Base-by-base conservation (phyloP, 108 stramenopile genomes). In the Hondaea fermentalgiana region DNA sequence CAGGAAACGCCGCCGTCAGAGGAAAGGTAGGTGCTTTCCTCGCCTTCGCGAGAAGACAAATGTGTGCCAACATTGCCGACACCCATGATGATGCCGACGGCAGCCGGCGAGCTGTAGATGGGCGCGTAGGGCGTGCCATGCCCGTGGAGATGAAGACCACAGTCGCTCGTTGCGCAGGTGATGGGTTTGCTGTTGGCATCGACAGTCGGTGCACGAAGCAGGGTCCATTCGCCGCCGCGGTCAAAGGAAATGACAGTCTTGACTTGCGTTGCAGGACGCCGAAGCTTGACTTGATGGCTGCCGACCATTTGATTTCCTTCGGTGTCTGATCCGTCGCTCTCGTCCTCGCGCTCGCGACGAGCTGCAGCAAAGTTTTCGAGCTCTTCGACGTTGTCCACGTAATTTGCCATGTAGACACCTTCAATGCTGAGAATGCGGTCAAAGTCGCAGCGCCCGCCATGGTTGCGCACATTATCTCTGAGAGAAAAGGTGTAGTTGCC, bases 371-470 rank as follows among this genome's bases (percentile, higher is more conserved):
- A 49, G 29, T 49, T 53, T 53, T 87, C 83, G 57, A 87, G 42
- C 5, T 87, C 83, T 6, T 51, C 83, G 6, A 45, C 83, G 57
- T 87, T 87, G 53, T 87, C 16, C 10, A 60, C 29, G 60, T 60
- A 88, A n/a, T 88, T 88, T 5, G 87, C 87, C 16, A 88, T 57
- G 87, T 88, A 88, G 19, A 88, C 87, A n/a, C 87, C 87, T 44
- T 88, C 87, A 14, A 88, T 35, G 59, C 59, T 60, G 58, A 57
- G 87, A 42, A 88, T 25, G 44, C 45, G 35, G 5, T 59, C 60
- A 57, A 88, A 88, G 87, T 88, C 87, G 49, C 87, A 88, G 44
- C 35, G 42, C 5, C 87, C 87, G 49, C 58, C 45, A 5, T 19
- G 21, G 49, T 88, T 45, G 42, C 87, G 87, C 6, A 57, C 53